Conservation (phyloP, 495 filamentous ascomycete genomes). For the Aspergillus avenaceus region DNA sequence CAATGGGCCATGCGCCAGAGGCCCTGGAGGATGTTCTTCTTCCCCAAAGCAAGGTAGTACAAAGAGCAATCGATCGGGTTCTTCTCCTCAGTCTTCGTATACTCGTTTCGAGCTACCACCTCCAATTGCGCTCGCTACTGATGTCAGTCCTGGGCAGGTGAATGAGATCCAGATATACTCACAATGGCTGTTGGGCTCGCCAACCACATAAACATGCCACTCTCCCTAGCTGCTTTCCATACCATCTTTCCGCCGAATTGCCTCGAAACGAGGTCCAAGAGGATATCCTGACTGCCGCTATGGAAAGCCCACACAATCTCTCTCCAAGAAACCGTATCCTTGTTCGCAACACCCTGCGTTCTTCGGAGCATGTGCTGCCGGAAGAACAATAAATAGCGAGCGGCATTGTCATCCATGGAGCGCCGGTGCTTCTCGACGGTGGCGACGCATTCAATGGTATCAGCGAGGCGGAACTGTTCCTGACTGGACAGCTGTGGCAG, state of each 20-base stretch:
- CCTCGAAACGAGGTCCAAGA: conserved; percentile 78
- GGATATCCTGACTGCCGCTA: conserved; percentile 86
- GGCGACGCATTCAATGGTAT: conserved; percentile 84
- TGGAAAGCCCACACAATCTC: conserved; percentile 95
- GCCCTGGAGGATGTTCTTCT: conserved; percentile 87
- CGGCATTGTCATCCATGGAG: conserved; percentile 89
- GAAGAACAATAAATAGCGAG: conserved; percentile 88
- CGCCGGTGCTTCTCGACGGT: conserved; percentile 84
- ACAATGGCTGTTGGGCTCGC: conserved; percentile 71
- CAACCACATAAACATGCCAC: conserved; percentile 95
- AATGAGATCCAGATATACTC: conserved; percentile 26
- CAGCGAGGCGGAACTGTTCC: conserved; percentile 83
- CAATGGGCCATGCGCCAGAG: conserved; percentile 95
- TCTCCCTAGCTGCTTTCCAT: conserved; percentile 82
- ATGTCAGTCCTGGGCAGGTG: conserved; percentile 18
- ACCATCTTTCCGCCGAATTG: conserved; percentile 74
- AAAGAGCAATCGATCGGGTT: conserved; percentile 93
- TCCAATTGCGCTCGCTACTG: conserved; percentile 76
- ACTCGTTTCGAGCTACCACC: conserved; percentile 84
- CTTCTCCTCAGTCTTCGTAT: conserved; percentile 79
- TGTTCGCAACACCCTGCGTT: conserved; percentile 53
- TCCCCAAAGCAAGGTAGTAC: conserved; percentile 84
- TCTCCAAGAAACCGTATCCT: conserved; percentile 77
- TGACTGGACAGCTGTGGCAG: conserved; percentile 82
- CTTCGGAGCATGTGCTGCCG: conserved; percentile 74